phyloP scores from a whole-genome alignment of 495 filamentous ascomycete genomes.

The Corynascus novoguineensis region DNA sequence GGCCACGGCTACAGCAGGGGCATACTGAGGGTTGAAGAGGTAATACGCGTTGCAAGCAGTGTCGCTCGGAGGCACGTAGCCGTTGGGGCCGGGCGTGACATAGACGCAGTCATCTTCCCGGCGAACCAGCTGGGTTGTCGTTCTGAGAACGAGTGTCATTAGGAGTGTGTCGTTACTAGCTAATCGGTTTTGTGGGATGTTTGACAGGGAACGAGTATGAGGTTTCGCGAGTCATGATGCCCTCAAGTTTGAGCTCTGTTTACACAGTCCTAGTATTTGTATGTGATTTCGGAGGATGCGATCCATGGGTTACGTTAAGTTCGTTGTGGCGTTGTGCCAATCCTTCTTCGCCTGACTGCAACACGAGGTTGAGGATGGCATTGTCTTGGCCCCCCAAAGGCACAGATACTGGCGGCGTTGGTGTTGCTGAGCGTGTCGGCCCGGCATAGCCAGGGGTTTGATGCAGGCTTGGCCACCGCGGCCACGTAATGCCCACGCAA shows the following conservation, averaged over 20 bases:
- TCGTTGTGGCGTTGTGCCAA: no score
- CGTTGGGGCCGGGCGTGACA: constrained; percentile 37
- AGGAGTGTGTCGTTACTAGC: not conserved
- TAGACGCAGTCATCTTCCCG: constrained; percentile 19
- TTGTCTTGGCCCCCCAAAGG: no score
- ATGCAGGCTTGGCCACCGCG: not conserved
- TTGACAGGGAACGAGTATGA: no score
- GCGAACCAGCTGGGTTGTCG: not conserved
- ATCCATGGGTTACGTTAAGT: no score
- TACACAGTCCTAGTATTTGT: no score
- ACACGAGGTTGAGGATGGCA: no score
- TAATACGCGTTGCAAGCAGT: constrained; percentile 41
- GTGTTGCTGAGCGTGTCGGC: not conserved
- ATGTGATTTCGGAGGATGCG: no score
- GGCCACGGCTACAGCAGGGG: constrained; percentile 28
- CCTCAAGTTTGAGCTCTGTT: no score
- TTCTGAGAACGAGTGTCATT: not conserved
- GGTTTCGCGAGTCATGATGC: no score
- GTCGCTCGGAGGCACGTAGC: constrained; percentile 36
- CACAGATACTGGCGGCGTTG: not conserved
- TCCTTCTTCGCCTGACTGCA: no score
- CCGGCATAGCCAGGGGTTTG: not conserved
- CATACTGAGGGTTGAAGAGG: constrained; percentile 36
- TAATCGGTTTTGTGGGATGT: not conserved
- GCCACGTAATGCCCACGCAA: constrained; percentile 4